Conservation (phyloP, 73 alveolate species). For the Stentor roeselii region DNA sequence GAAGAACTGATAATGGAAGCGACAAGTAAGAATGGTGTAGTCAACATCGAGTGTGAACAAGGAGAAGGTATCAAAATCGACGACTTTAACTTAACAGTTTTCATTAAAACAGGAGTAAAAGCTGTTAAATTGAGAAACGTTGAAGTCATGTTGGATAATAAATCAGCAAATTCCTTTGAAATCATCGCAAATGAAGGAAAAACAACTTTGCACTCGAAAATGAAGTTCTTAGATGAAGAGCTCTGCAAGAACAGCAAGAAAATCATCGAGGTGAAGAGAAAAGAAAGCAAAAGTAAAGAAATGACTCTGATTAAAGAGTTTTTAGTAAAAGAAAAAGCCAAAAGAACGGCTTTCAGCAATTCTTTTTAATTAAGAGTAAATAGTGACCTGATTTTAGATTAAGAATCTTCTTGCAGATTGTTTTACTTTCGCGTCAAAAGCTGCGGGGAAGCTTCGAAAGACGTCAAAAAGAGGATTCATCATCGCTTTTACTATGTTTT, state of each 20-base stretch:
- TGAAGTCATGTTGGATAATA: background rate
- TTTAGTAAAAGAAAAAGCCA: background rate
- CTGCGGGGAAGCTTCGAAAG: background rate
- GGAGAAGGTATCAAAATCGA: background rate
- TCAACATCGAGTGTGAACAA: background rate
- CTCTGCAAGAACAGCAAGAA: background rate
- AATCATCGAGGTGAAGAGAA: background rate
- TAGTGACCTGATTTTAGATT: background rate
- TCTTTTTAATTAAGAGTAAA: too few relatives aligned
- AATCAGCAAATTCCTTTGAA: background rate
- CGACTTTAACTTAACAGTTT: background rate
- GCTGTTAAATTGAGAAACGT: background rate
- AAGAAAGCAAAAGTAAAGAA: background rate
- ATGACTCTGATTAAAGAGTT: too few relatives aligned
- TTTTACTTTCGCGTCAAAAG: slow-evolving; percentile 28
- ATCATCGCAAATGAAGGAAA: too few relatives aligned
- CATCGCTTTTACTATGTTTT: slow-evolving; percentile 25
- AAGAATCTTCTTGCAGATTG: slow-evolving; percentile 26
- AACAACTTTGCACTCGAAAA: background rate
- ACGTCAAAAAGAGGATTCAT: slow-evolving; percentile 28
- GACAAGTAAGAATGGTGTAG: background rate
- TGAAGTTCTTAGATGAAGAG: background rate
- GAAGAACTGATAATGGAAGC: background rate
- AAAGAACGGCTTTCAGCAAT: too few relatives aligned
- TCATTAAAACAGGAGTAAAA: too few relatives aligned